Conservation (phyloP, 345 rosid genomes). For the Gossypium anomalum region DNA sequence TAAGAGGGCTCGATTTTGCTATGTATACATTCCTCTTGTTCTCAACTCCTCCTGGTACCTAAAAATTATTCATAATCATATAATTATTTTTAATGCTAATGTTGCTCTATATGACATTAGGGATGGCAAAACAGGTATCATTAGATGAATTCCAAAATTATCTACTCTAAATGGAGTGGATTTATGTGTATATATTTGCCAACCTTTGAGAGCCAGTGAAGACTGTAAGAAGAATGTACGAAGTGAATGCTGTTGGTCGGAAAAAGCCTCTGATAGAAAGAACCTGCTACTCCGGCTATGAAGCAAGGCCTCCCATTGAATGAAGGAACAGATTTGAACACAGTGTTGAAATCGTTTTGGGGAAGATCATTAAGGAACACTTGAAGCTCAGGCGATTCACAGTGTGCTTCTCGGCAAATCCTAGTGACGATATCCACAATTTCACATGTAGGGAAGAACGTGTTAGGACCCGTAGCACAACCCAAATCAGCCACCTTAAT, state of each 20-base stretch:
- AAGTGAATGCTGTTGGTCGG: background rate
- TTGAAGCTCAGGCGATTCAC: background rate
- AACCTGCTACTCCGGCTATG: background rate
- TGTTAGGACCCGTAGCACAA: background rate
- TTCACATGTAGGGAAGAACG: background rate
- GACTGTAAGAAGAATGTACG: background rate
- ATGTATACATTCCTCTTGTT: slow-evolving; percentile 2
- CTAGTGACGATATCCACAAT: background rate
- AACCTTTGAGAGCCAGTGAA: background rate
- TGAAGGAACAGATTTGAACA: background rate
- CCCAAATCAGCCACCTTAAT: background rate
- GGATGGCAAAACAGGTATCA: no score
- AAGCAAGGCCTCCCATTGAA: background rate
- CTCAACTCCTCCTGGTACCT: slow-evolving; percentile 4
- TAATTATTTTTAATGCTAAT: background rate
- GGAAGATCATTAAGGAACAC: background rate
- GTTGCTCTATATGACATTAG: background rate
- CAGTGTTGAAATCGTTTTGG: background rate
- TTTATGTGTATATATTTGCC: background rate
- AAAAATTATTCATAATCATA: background rate
- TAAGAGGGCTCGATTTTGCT: background rate
- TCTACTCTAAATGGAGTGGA: no score
- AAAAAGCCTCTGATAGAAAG: background rate
- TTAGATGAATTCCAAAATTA: no score
- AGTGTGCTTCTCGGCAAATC: background rate